These are phyloP conservation scores for Tolypocladium ovalisporum DNA, from an alignment of 2,329 filamentous ascomycete species.

Conservation along the genomic window DNA sequence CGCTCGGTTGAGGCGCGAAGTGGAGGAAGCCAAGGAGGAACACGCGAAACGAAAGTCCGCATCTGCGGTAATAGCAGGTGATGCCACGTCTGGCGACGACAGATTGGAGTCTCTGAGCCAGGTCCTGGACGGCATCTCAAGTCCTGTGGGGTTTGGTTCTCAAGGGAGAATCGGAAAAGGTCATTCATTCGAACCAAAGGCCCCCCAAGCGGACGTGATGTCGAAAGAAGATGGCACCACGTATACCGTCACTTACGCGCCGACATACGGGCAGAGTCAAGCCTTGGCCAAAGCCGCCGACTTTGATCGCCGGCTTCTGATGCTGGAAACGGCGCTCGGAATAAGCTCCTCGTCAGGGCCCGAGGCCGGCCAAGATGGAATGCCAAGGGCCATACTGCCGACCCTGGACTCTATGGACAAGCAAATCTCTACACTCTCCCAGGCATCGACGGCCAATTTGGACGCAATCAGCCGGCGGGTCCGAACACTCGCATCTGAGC, in stretches of 20 bases:
- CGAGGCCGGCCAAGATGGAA: conserved; percentile 44
- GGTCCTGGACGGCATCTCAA: conserved; percentile 55
- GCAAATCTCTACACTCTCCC: conserved; percentile 65
- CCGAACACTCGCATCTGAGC: conserved; percentile 59
- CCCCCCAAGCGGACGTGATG: conserved; percentile 10
- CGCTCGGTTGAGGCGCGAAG: conserved; percentile 70
- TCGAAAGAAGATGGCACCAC: conserved; percentile 28
- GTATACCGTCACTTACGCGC: conserved; percentile 56
- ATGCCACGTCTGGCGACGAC: conserved; percentile 25
- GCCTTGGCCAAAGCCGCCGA: conserved; percentile 72
- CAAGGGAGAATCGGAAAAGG: conserved; percentile 6
- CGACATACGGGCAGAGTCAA: conserved; percentile 54
- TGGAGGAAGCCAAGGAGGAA: conserved; percentile 61
- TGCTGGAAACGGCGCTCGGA: conserved; percentile 73
- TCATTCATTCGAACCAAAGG: conserved; percentile 2
- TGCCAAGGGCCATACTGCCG: conserved; percentile 64
- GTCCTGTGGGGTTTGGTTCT: conserved; percentile 11
- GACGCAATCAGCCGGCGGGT: conserved; percentile 62
- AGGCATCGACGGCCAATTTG: conserved; percentile 60
- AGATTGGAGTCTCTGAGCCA: conserved; percentile 56
- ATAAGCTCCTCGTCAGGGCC: conserved; percentile 60
- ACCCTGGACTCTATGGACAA: conserved; percentile 71
- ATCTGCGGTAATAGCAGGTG: conserved; percentile 33
- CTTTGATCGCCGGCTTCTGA: conserved; percentile 71
- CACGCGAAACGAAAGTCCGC: conserved; percentile 43